These are phyloP conservation scores for Lipomyces spencermartinsiae DNA, from an alignment of 805 yeast genomes.

Conservation along the genomic window DNA sequence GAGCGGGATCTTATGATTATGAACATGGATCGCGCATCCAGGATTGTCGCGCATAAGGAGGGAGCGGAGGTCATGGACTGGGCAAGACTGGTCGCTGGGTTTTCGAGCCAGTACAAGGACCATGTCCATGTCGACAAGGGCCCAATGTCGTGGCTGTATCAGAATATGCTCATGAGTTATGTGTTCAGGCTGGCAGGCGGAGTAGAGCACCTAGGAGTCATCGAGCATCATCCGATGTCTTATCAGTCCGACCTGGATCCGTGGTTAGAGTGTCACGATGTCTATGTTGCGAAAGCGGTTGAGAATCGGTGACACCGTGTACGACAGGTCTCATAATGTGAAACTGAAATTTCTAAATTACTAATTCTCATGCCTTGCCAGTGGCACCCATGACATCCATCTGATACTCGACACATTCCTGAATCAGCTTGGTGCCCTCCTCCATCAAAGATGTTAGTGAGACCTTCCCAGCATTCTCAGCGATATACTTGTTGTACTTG, in stretches of 20 bases:
- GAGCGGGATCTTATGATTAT: constrained; percentile 13
- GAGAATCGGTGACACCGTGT: no score
- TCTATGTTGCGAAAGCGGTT: no score
- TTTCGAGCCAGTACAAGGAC: constrained; percentile 12
- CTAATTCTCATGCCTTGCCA: constrained; percentile 10
- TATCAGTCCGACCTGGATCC: background rate
- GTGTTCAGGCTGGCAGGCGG: constrained; percentile 33
- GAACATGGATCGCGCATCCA: constrained; percentile 25
- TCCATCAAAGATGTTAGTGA: constrained; percentile 19
- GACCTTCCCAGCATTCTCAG: constrained; percentile 14
- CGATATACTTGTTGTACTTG: constrained; percentile 7
- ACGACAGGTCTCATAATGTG: no score
- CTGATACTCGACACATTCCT: constrained; percentile 16
- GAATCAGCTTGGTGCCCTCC: constrained; percentile 16
- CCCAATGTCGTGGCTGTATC: constrained; percentile 20
- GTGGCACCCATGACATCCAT: constrained; percentile 24
- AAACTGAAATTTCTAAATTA: no score
- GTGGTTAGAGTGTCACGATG: background rate
- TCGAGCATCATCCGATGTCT: constrained; percentile 17
- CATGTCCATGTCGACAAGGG: constrained; percentile 16
- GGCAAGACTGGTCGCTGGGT: constrained; percentile 18
- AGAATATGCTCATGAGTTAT: constrained; percentile 28
- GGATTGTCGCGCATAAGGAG: constrained; percentile 16
- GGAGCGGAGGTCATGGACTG: constrained; percentile 26
- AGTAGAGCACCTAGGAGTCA: constrained; percentile 19